A percentile compares a stretch with the other conserved stretches of the same genome.
These are phyloP conservation scores for Trebouxia sp. DNA, from an alignment of 139 green algal genomes.

Conservation along the genomic window DNA sequence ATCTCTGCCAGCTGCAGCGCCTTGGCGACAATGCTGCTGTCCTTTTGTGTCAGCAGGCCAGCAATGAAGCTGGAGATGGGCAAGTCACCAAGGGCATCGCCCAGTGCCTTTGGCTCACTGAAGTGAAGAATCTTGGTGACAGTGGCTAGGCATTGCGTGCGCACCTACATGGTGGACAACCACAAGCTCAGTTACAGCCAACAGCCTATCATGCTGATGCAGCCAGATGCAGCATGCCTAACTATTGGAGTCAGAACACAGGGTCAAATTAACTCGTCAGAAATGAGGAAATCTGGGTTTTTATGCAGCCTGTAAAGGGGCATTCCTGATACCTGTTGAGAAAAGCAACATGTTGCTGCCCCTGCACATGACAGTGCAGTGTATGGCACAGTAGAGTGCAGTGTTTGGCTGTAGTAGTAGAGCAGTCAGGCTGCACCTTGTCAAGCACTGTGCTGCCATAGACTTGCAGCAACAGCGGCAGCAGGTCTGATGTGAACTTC, in stretches of 20 bases:
- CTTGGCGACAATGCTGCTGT: constrained; percentile 53
- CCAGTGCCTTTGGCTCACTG: constrained; percentile 55
- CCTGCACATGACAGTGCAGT: too few relatives aligned
- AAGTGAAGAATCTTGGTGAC: constrained; percentile 77
- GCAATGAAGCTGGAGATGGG: constrained; percentile 83
- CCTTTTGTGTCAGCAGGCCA: constrained; percentile 68
- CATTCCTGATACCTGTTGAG: too few relatives aligned
- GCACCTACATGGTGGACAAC: constrained; percentile 54
- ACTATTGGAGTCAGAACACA: too few relatives aligned
- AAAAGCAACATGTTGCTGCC: too few relatives aligned
- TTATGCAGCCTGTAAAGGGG: too few relatives aligned
- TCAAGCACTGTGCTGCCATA: constrained; percentile 63
- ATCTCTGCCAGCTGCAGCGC: constrained; percentile 77
- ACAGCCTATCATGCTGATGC: too few relatives aligned
- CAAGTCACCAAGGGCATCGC: constrained; percentile 64
- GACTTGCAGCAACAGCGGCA: constrained; percentile 79
- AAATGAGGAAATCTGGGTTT: too few relatives aligned
- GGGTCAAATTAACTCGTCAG: too few relatives aligned
- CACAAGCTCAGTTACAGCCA: background rate
- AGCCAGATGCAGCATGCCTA: too few relatives aligned
- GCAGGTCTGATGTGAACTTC: constrained; percentile 65
- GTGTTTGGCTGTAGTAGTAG: too few relatives aligned
- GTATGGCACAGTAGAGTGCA: too few relatives aligned
- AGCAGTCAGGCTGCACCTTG: background rate
- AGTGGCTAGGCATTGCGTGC: constrained; percentile 65